These are phyloP conservation scores for Yarrowia sp. DNA, from an alignment of 805 yeast species.

Conservation along the genomic window DNA sequence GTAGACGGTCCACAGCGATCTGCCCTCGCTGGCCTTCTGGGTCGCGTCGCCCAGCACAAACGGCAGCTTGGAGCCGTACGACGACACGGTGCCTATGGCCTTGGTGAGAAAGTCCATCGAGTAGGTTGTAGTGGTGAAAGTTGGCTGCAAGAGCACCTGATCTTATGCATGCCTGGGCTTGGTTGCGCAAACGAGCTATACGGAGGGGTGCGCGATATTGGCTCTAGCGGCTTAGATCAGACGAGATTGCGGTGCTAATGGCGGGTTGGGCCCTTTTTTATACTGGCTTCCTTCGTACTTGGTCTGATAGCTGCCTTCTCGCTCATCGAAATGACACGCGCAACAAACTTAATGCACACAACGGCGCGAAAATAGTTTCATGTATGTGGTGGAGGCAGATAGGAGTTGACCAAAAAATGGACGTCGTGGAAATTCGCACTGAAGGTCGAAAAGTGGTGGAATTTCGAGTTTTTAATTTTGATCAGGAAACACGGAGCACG, in stretches of 20 bases:
- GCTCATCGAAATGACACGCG: constrained; percentile 7
- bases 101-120: constrained; percentile 39
- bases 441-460: too few species aligned
- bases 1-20: constrained; percentile 61
- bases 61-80: constrained; percentile 36
- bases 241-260: too few species aligned
- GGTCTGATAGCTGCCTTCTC: too few species aligned
- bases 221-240: too few species aligned
- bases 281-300: too few species aligned
- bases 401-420: neutral
- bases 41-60: constrained; percentile 36
- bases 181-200: neutral
- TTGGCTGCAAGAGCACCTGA: constrained; percentile 13
- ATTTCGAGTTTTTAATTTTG: too few species aligned
- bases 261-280: too few species aligned
- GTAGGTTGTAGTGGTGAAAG: neutral
- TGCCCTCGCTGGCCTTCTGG: constrained; percentile 36
- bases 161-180: neutral
- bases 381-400: neutral
- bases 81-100: constrained; percentile 33
- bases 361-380: constrained; percentile 1
- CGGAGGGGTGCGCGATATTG: neutral
- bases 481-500: too few species aligned
- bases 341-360: constrained; percentile 1
- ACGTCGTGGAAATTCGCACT: too few species aligned